Evolutionary conservation across 495 filamentous ascomycete genomes (phyloP).

Genomic region (Tuber melanosporum): DNA sequence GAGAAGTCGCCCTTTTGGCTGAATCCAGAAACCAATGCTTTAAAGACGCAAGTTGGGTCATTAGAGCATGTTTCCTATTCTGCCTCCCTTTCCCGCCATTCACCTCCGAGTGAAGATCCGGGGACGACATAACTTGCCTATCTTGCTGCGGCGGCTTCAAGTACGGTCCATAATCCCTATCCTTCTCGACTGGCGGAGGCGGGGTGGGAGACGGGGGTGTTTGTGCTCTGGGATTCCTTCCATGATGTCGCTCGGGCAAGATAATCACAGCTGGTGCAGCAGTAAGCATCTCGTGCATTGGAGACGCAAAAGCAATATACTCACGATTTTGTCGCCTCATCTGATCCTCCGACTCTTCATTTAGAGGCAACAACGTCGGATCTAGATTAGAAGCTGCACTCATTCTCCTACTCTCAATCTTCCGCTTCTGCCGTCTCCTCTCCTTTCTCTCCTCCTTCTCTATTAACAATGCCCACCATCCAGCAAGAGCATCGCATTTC

Average conservation of each 20-base stretch:
- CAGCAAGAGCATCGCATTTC: slow-evolving; percentile 79
- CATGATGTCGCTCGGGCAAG: slow-evolving; percentile 36
- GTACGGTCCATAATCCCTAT: slow-evolving; percentile 42
- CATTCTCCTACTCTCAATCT: slow-evolving; percentile 55
- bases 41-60: slow-evolving; percentile 72
- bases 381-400: slow-evolving; percentile 42
- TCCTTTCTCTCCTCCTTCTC: slow-evolving; percentile 95
- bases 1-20: slow-evolving; percentile 66
- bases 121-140: slow-evolving; percentile 42
- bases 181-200: slow-evolving; percentile 40
- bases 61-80: slow-evolving; percentile 63
- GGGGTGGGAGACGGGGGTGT: slow-evolving; percentile 39
- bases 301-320: slow-evolving; percentile 34
- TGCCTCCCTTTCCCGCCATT: slow-evolving; percentile 60
- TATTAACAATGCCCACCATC: slow-evolving; percentile 93
- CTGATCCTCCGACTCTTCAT: slow-evolving; percentile 38
- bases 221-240: slow-evolving; percentile 27
- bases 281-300: slow-evolving; percentile 16
- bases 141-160: slow-evolving; percentile 41
- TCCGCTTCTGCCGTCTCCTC: slow-evolving; percentile 70
- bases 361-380: slow-evolving; percentile 37
- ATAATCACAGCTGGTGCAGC: slow-evolving; percentile 38
- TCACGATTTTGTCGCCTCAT: slow-evolving; percentile 36
- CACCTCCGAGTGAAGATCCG: slow-evolving; percentile 58
- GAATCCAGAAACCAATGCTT: slow-evolving; percentile 83